Conservation (phyloP, 2,329 filamentous ascomycete genomes). For the Fusarium subtropicale region DNA sequence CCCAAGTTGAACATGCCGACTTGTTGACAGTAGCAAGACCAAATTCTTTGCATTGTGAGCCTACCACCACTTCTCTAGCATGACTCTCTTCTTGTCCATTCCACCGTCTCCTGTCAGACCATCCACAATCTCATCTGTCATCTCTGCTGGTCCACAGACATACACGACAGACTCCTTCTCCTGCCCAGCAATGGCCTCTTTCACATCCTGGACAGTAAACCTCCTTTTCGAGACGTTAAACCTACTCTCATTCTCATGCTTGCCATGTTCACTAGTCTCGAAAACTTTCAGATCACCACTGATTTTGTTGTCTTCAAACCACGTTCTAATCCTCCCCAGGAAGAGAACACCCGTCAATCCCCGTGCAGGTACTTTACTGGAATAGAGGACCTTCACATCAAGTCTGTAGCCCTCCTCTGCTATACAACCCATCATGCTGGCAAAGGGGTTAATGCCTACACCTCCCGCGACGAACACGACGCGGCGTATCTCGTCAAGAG, state of each 20-base stretch:
- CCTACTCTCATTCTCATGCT: neutral
- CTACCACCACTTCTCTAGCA: slow-evolving; percentile 75
- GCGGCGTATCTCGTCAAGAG: slow-evolving; percentile 58
- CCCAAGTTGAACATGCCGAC: neutral
- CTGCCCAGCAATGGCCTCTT: slow-evolving; percentile 52
- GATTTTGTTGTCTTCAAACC: slow-evolving; percentile 55
- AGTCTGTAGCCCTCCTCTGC: slow-evolving; percentile 49
- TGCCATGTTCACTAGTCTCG: slow-evolving; percentile 53
- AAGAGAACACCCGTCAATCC: slow-evolving; percentile 60
- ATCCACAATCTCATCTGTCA: slow-evolving; percentile 75
- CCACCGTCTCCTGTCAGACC: slow-evolving; percentile 54
- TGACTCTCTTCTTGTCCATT: slow-evolving; percentile 60
- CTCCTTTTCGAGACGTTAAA: slow-evolving; percentile 52
- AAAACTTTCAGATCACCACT: slow-evolving; percentile 58
- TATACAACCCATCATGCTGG: slow-evolving; percentile 77
- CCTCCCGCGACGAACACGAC: slow-evolving; percentile 84
- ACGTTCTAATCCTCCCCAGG: slow-evolving; percentile 57
- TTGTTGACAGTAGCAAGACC: neutral
- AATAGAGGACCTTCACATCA: slow-evolving; percentile 73
- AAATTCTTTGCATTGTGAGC: neutral
- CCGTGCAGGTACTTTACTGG: slow-evolving; percentile 55
- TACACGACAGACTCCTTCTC: slow-evolving; percentile 64
- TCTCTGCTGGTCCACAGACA: slow-evolving; percentile 73
- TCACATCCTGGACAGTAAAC: slow-evolving; percentile 58
- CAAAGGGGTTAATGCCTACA: slow-evolving; percentile 83